Conservation (phyloP, 2,329 filamentous ascomycete species). For the Tolypocladium sp. region DNA sequence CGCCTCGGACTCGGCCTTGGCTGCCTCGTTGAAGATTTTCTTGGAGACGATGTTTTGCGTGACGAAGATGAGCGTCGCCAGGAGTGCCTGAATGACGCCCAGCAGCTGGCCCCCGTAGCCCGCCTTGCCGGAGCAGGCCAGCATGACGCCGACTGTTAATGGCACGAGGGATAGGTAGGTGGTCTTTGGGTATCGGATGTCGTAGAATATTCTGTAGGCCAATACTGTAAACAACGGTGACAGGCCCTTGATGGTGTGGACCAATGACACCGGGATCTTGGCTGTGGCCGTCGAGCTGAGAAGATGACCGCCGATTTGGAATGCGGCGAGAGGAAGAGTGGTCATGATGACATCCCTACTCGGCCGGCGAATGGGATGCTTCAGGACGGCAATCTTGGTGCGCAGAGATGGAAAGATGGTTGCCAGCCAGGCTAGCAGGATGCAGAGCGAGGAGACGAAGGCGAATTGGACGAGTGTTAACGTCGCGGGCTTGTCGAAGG, state of each 20-base stretch:
- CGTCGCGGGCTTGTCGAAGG: constrained; percentile 82
- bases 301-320: constrained; percentile 90
- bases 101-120: constrained; percentile 75
- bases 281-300: constrained; percentile 89
- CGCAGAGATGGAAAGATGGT: constrained; percentile 62
- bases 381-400: constrained; percentile 65
- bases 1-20: constrained; percentile 71
- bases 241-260: constrained; percentile 96
- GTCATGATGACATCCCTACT: constrained; percentile 74
- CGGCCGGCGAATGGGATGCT: constrained; percentile 74
- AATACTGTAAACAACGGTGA: constrained; percentile 92
- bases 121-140: constrained; percentile 82
- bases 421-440: constrained; percentile 70
- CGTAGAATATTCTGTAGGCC: constrained; percentile 82
- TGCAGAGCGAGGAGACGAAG: constrained; percentile 82
- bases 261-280: constrained; percentile 90
- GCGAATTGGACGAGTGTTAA: constrained; percentile 89
- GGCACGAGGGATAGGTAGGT: constrained; percentile 89
- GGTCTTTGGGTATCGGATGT: constrained; percentile 76
- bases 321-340: constrained; percentile 83
- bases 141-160: constrained; percentile 85
- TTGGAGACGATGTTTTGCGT: constrained; percentile 99
- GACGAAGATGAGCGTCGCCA: constrained; percentile 90
- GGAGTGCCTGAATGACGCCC: constrained; percentile 80
- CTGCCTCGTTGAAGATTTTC: constrained; percentile 90